Base-by-base conservation (phyloP, 2,329 filamentous ascomycete species). In the Zymoseptoria ardabiliae region DNA sequence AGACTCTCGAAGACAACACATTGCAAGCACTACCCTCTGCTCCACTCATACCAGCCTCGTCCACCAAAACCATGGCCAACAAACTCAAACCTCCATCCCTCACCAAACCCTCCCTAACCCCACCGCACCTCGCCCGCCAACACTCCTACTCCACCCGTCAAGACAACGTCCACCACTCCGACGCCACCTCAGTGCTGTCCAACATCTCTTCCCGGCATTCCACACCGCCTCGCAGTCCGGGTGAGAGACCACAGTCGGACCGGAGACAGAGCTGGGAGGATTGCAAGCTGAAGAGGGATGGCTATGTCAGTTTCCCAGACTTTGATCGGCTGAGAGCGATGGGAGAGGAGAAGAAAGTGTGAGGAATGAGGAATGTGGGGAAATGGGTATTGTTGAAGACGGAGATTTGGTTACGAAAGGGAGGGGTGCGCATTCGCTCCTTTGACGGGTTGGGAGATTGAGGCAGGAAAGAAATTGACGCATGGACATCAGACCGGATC, bases 301-400 rank as follows among this genome's bases (percentile, higher is more conserved):
- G 70, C 55, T 73, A 73, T 59, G 68, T 71, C 60, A 66, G 63
- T 19, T 73, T 73, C 53, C 69, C 69, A 19, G 70, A 71, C 55
- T 71, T 71, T 54, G 69, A 71, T 58, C 59, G 64, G 54, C 54
- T 66, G 50, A 21, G 50, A 25, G 50, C 50, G 13, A 22, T 23
- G 22, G 21, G 17, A 9, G 50, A 53, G 13, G 22, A 10, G 50
- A 53, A 53, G 50, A 53, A 53, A 21, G 22, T 21, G 25, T 53
- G 50, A 53, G 7, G 35, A 41, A 9, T 28, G 6, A 8, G 25
- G 25, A 8, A 28, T 28, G 25, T 28, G 25, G 25, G 25, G 9
- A 28, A 28, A 0, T 25, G 25, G 25, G 25, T 28, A 7, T 28
- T 28, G 25, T 28, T 28, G 25, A 28, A 8, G 25, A 28, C 8